Evolutionary conservation across 257 asterid species (phyloP), one percentile per base, ranked within the genome.

Genomic region (Haberlea rhodopensis): DNA sequence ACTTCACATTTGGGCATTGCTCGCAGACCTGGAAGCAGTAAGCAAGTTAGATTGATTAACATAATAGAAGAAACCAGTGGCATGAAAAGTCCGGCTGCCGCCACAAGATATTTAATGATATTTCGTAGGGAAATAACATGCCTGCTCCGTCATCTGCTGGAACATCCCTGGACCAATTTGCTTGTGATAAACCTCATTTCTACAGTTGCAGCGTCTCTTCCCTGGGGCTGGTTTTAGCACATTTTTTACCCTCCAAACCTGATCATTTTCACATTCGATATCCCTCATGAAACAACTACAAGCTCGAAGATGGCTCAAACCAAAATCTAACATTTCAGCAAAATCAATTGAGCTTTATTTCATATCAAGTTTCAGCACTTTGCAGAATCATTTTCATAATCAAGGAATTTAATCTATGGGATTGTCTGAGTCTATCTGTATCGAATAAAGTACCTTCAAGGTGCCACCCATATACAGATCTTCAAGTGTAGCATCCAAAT

Each of bases 61-160:
- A 65, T 2, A 18, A 22, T 20, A 54, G 19, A 32, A 53, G 45
- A 54, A 53, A 56, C 55, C 66, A 49, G 57, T 31, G 56, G 56
- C 49, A n/a, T 21, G 27, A 40, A 53, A 21, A 18, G 40, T 56
- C 24, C 28, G 21, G 22, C 31, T 27, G 32, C 51, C 10, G 25
- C 48, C 20, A 34, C 16, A 61, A 49, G 43, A 57, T 59, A 54
- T 23, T 29, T 24, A 28, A 52, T 21, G 64, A 57, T 62, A 31
- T 32, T 57, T 63, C 5, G 26, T 10, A 40, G 51, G 21, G 66
- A 57, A 57, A 26, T 2, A 55, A 56, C 29, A 31, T 79, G 88
- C 99, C 95, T 94, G 96, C 78, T 94, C 97, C 5, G 99, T 94
- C 99, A 90, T 90, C 85, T 94, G 99, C 81, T 94, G 99, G 80